A percentile compares a stretch with the other conserved stretches of the same genome.
phyloP scores from a whole-genome alignment of 768 basidiomycete genomes.

The Piloderma croceum region DNA sequence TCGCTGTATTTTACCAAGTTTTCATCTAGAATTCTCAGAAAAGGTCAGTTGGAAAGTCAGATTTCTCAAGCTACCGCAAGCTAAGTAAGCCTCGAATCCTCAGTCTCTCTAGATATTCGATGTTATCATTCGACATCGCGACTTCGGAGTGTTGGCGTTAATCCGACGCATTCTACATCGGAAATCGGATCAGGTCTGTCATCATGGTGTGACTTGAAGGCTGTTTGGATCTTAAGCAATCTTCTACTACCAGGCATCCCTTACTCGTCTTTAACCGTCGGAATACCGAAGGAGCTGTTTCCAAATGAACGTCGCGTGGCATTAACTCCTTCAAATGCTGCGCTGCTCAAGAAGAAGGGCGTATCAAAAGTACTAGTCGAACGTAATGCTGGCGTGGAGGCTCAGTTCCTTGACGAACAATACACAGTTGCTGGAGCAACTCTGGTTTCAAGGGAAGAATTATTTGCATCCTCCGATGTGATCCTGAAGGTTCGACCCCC shows the following conservation, averaged over 20 bases:
- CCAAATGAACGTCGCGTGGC: conserved; percentile 77
- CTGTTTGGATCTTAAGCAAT: too few species aligned
- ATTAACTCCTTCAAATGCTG: conserved; percentile 73
- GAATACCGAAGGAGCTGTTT: conserved; percentile 72
- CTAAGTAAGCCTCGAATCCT: too few species aligned
- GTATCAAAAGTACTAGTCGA: conserved; percentile 71
- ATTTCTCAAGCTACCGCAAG: too few species aligned
- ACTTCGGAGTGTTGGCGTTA: too few species aligned
- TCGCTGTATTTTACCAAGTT: too few species aligned
- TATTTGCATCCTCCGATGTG: conserved; percentile 69
- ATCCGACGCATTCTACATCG: too few species aligned
- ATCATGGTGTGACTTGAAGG: too few species aligned
- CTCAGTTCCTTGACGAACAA: conserved; percentile 78
- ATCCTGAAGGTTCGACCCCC: conserved; percentile 85
- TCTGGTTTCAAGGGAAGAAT: conserved; percentile 63
- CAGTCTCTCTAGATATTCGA: too few species aligned
- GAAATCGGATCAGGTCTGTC: too few species aligned
- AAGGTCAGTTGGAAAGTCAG: too few species aligned
- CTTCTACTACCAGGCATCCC: conserved; percentile 56
- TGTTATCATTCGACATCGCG: too few species aligned
- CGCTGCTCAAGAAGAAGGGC: conserved; percentile 76
- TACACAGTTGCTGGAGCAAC: conserved; percentile 76
- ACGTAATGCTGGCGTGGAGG: conserved; percentile 58
- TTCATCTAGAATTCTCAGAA: too few species aligned
- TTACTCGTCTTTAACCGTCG: conserved; percentile 69